Evolutionary conservation across 495 filamentous ascomycete genomes (phyloP), one percentile per base, ranked within the genome.

Genomic region (Penicillium longicatenatum): DNA sequence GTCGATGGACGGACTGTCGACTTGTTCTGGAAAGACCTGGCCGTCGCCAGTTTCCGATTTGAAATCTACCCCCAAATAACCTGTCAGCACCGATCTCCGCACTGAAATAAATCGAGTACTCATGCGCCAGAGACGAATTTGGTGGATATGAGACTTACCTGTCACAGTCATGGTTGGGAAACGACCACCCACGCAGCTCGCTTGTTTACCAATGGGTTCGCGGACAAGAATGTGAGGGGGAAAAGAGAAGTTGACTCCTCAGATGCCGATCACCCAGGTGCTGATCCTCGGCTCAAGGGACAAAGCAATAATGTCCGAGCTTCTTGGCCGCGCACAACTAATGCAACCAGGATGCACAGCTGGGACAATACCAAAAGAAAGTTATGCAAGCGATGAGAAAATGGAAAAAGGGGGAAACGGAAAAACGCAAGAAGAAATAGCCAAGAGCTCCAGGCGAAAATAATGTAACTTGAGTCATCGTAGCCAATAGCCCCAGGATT

Each of bases 41-140:
- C 63, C 65, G 44, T 69, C 65, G 55, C 65, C 71, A 48, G 69
- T 65, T 11, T 68, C 63, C 3, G 54, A 44, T 30, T 62, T 61
- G 42, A 67, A 47, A 53, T 73, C 74, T 57, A 42, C 20, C 20
- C 7, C 9, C n/a, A 10, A 21, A 3, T 29, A 43, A 66, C 17
- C 19, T 39, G 57, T 70, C n/a, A 70, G 67, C 44, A 24, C 14
- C 17, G 41, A 33, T 41, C 26, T 14, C 30, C 41, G 24, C 16
- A 50, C 16, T 17, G 37, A n/a, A 39, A n/a, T 11, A 39, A n/a
- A 39, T 4, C 31, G 31, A 11, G 10, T 35, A 12, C 6, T 17
- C 37, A 39, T 39, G 16, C 14, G 37, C 14, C 37, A 7, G 37
- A 39, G 37, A 39, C 14, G 17, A 39, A n/a, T 16, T n/a, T 16